A percentile compares a stretch with the other conserved stretches of the same genome.
phyloP scores from a whole-genome alignment of 345 rosid genomes.

The Citrus maxima region DNA sequence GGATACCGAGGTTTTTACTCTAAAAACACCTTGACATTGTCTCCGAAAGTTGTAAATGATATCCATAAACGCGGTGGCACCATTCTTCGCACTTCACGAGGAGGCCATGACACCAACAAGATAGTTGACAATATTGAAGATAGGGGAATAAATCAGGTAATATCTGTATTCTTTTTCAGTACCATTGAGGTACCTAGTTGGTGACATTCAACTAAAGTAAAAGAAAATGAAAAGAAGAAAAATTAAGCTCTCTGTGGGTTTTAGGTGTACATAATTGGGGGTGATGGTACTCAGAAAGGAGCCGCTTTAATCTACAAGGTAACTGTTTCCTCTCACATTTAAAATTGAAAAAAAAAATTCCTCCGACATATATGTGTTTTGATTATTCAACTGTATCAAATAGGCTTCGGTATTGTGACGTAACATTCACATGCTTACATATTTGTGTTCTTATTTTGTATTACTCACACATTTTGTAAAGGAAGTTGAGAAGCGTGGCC shows the following conservation, averaged over 20 bases:
- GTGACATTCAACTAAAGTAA: background rate
- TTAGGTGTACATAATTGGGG: slow-evolving; percentile 94
- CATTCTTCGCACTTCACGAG: slow-evolving; percentile 78
- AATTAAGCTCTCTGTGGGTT: slow-evolving; percentile 8
- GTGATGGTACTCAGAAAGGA: slow-evolving; percentile 89
- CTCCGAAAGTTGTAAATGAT: slow-evolving; percentile 80
- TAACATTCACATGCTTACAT: background rate
- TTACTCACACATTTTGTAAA: slow-evolving; percentile 29
- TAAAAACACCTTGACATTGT: slow-evolving; percentile 56
- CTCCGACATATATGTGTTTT: background rate
- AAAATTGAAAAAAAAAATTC: background rate
- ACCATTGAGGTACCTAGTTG: background rate
- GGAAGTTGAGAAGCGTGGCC: slow-evolving; percentile 91
- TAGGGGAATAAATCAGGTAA: slow-evolving; percentile 86
- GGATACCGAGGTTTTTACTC: slow-evolving; percentile 90
- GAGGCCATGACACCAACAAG: slow-evolving; percentile 87
- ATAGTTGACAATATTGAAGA: slow-evolving; percentile 95
- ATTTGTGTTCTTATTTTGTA: background rate
- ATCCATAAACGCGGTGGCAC: slow-evolving; percentile 97
- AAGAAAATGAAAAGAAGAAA: background rate
- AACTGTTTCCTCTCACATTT: slow-evolving; percentile 9
- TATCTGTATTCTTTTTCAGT: slow-evolving; percentile 6
- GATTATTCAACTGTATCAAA: background rate
- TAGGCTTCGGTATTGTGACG: background rate
- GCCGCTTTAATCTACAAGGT: slow-evolving; percentile 82